Percentiles rank a stretch among this genome's conserved stretches.
Conservation (phyloP, 2,329 filamentous ascomycete genomes). For the Hymenoscyphus fraxineus region DNA sequence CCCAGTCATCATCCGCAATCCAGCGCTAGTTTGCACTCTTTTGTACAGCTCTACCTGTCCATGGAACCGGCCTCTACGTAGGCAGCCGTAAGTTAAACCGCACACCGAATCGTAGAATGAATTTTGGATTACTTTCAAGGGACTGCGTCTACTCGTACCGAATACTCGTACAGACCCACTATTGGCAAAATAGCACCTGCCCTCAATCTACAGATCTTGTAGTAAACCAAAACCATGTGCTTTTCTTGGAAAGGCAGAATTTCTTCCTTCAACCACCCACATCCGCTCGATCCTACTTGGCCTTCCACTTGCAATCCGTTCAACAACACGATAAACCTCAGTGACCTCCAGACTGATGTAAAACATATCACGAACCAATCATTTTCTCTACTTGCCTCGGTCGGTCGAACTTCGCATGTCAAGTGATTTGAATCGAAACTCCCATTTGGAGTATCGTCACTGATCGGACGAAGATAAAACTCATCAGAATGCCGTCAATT, state of each 20-base stretch:
- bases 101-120: not conserved
- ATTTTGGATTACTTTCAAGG: not conserved
- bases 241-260: not conserved
- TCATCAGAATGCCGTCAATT: conserved; percentile 19
- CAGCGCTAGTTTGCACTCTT: conserved; percentile 16
- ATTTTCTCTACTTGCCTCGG: not conserved
- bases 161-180: not conserved
- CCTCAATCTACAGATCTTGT: not conserved
- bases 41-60: conserved; percentile 6
- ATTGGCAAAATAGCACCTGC: not conserved
- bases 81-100: too few species aligned
- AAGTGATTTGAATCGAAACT: not conserved
- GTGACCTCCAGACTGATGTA: not conserved
- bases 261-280: not conserved
- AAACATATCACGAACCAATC: not conserved
- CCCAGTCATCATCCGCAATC: not conserved
- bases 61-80: not conserved
- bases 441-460: not conserved
- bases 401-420: not conserved
- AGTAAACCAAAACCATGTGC: not conserved
- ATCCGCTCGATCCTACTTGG: not conserved
- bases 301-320: not conserved
- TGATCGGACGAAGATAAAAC: not conserved
- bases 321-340: not conserved
- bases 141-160: not conserved